phyloP scores from a whole-genome alignment of 495 filamentous ascomycete genomes.

The Penicillium lividum region DNA sequence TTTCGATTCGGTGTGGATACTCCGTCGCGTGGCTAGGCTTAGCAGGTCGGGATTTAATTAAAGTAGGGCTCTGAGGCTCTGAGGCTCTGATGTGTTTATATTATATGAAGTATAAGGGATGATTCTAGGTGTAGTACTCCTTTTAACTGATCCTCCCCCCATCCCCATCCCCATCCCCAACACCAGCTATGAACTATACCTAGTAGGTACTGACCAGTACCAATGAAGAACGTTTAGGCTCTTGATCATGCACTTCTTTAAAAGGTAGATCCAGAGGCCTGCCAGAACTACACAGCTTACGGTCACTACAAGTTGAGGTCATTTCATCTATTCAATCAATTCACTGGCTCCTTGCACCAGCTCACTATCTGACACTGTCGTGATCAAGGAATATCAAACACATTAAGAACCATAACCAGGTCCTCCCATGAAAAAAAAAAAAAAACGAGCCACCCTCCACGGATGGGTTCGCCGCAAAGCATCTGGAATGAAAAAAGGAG shows the following conservation, averaged over 20 bases:
- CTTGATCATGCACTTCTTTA: no score
- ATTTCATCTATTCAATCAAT: constrained; percentile 27
- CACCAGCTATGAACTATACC: no score
- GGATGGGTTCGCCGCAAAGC: not conserved
- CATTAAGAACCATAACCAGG: constrained; percentile 2
- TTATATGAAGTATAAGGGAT: not conserved
- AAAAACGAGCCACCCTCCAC: not conserved
- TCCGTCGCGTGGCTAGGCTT: not conserved
- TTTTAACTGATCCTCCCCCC: no score
- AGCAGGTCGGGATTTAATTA: not conserved
- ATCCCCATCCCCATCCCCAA: no score
- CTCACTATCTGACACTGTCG: constrained; percentile 6
- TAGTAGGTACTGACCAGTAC: no score
- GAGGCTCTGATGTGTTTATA: not conserved
- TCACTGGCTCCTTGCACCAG: constrained; percentile 11
- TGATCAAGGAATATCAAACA: constrained; percentile 10
- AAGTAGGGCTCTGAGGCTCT: not conserved
- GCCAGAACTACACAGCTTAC: not conserved
- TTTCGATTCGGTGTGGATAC: not conserved
- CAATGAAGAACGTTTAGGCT: no score
- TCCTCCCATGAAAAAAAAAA: not conserved
- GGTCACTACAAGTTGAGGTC: not conserved
- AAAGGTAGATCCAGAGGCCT: no score
- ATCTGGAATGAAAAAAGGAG: constrained; percentile 1
- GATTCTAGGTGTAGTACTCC: no score